Conservation (phyloP, 2,329 filamentous ascomycete species). For the Orbilia blumenaviensis region DNA sequence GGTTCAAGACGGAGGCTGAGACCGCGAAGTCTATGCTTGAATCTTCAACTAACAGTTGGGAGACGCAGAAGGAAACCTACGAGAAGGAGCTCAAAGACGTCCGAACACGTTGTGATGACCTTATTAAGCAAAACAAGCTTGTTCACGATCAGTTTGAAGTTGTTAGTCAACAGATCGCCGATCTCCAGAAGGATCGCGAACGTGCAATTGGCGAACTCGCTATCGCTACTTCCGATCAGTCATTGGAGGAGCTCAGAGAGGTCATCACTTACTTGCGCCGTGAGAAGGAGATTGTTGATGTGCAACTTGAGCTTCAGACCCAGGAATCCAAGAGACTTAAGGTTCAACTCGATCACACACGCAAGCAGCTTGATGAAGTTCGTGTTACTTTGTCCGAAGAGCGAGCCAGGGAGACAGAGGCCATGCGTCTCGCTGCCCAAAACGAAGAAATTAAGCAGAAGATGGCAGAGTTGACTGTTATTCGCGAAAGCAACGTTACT, state of each 20-base stretch:
- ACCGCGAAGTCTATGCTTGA: slow-evolving; percentile 80
- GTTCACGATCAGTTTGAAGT: slow-evolving; percentile 88
- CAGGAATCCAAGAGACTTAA: slow-evolving; percentile 89
- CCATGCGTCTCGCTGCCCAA: slow-evolving; percentile 75
- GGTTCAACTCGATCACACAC: slow-evolving; percentile 87
- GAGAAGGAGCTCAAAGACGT: slow-evolving; percentile 85
- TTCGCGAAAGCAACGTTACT: slow-evolving; percentile 92
- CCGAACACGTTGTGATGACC: slow-evolving; percentile 80
- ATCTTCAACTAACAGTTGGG: slow-evolving; percentile 88
- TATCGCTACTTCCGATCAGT: slow-evolving; percentile 67
- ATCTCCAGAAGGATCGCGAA: slow-evolving; percentile 78
- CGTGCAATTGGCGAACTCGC: slow-evolving; percentile 67
- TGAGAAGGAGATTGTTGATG: slow-evolving; percentile 97
- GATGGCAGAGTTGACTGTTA: slow-evolving; percentile 92
- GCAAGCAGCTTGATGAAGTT: slow-evolving; percentile 86
- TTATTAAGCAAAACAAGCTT: slow-evolving; percentile 87
- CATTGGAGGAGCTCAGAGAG: slow-evolving; percentile 81
- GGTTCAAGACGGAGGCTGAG: slow-evolving; percentile 81
- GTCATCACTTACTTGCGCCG: slow-evolving; percentile 89
- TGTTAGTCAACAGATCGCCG: slow-evolving; percentile 79
- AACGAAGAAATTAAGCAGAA: slow-evolving; percentile 94
- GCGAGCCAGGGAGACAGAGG: slow-evolving; percentile 77
- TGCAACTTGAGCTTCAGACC: slow-evolving; percentile 89
- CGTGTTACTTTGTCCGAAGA: slow-evolving; percentile 91
- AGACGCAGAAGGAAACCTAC: slow-evolving; percentile 79